These are phyloP conservation scores for Tolypocladium ophioglossoides DNA, from an alignment of 2,329 filamentous ascomycete genomes.

Conservation along the genomic window DNA sequence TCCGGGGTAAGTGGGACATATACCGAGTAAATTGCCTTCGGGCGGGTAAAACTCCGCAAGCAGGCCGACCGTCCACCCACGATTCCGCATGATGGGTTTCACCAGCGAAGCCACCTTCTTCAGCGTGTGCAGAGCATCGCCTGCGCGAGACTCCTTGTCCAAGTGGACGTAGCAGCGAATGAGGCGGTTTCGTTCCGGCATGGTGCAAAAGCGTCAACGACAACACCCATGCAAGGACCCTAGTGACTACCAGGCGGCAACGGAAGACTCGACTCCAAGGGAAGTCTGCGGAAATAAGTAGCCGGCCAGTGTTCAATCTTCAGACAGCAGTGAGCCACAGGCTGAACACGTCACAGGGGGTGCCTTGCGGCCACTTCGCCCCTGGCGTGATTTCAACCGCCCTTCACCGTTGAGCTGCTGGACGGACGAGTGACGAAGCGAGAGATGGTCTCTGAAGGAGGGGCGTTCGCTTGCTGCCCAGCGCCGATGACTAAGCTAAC, in stretches of 20 bases:
- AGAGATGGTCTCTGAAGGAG: neutral
- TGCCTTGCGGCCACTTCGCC: neutral
- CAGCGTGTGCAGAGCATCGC: conserved; percentile 49
- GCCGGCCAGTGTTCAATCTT: neutral
- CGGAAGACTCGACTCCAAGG: neutral
- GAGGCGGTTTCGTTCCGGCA: conserved; percentile 25
- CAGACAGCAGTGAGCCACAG: neutral
- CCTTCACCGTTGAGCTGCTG: neutral
- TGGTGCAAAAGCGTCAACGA: neutral
- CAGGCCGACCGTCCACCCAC: conserved; percentile 67
- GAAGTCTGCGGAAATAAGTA: neutral
- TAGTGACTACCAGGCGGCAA: no score
- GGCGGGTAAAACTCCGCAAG: conserved; percentile 80
- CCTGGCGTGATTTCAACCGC: neutral
- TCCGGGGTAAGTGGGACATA: no score
- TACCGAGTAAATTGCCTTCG: conserved; percentile 60
- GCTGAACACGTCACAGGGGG: neutral
- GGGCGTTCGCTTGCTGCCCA: neutral
- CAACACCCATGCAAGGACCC: no score
- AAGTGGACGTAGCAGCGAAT: conserved; percentile 40
- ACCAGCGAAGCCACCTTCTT: conserved; percentile 79
- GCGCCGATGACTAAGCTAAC: neutral
- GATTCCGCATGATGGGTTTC: conserved; percentile 88
- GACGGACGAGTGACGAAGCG: neutral
- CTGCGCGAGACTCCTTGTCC: conserved; percentile 31